phyloP scores from a whole-genome alignment of 768 basidiomycete species.

The Pleurotus tuber-regium region DNA sequence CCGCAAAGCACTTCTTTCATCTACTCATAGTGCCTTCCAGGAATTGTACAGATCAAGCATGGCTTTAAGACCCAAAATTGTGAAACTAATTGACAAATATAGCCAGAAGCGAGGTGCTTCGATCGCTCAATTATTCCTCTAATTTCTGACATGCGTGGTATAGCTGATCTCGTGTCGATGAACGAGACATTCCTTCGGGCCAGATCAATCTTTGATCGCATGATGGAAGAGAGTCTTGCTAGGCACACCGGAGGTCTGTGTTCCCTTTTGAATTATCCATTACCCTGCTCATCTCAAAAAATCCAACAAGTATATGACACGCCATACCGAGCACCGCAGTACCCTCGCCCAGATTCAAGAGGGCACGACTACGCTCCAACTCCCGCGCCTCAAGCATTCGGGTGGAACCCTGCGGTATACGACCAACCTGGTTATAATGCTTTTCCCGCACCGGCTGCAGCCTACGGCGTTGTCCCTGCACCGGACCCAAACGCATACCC shows the following conservation, averaged over 20 bases:
- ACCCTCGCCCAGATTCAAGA: slow-evolving; percentile 25
- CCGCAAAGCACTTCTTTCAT: background rate
- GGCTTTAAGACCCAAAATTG: slow-evolving; percentile 89
- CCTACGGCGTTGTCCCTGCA: slow-evolving; percentile 15
- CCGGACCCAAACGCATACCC: slow-evolving; percentile 8
- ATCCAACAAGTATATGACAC: slow-evolving; percentile 58
- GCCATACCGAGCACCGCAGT: slow-evolving; percentile 24
- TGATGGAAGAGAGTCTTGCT: slow-evolving; percentile 90
- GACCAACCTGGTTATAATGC: slow-evolving; percentile 18
- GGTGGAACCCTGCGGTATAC: slow-evolving; percentile 41
- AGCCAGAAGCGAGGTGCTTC: slow-evolving; percentile 81
- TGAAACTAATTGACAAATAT: slow-evolving; percentile 95
- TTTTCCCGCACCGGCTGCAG: slow-evolving; percentile 15
- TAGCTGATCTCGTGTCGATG: slow-evolving; percentile 93
- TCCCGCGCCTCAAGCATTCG: slow-evolving; percentile 40
- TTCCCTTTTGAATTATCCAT: no score
- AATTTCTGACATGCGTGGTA: background rate
- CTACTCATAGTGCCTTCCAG: slow-evolving; percentile 31
- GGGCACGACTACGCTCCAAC: slow-evolving; percentile 23
- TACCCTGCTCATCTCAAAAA: no score
- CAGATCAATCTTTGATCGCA: slow-evolving; percentile 83
- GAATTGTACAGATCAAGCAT: slow-evolving; percentile 91
- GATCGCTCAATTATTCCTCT: no score
- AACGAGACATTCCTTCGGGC: slow-evolving; percentile 92
- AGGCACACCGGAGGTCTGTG: slow-evolving; percentile 62